phyloP scores from a whole-genome alignment of 2,329 filamentous ascomycete genomes.

The Arthrobotrys musiformis region DNA sequence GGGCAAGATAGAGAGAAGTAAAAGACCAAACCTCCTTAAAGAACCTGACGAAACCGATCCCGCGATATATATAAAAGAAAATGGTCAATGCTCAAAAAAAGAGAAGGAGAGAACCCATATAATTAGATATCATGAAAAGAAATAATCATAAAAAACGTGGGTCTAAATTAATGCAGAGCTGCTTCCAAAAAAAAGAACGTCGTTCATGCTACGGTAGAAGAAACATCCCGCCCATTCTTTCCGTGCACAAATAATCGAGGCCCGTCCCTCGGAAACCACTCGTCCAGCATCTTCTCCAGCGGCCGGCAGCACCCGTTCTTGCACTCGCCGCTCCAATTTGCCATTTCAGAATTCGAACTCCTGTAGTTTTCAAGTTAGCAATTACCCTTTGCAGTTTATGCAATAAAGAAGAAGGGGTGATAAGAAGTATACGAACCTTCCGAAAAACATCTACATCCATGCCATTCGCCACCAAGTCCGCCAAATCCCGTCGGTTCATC shows the following conservation, averaged over 20 bases:
- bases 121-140: conserved; percentile 4
- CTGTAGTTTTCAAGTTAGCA: neutral
- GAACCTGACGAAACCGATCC: neutral
- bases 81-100: neutral
- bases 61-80: neutral
- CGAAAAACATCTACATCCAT: conserved; percentile 92
- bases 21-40: neutral
- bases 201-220: conserved; percentile 15
- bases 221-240: conserved; percentile 9
- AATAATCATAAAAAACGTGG: too few species aligned
- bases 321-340: conserved; percentile 32
- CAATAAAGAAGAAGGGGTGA: neutral
- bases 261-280: conserved; percentile 40
- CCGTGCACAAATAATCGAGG: conserved; percentile 40
- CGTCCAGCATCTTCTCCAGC: conserved; percentile 34
- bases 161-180: neutral
- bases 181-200: conserved; percentile 22
- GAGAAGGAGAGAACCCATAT: neutral
- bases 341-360: conserved; percentile 56
- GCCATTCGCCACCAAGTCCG: conserved; percentile 84
- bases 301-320: conserved; percentile 49
- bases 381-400: neutral
- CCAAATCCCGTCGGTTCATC: conserved; percentile 89
- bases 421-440: conserved; percentile 64
- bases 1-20: neutral